Evolutionary conservation across 805 yeast genomes (phyloP).

Genomic region (Wickerhamiella cacticola): DNA sequence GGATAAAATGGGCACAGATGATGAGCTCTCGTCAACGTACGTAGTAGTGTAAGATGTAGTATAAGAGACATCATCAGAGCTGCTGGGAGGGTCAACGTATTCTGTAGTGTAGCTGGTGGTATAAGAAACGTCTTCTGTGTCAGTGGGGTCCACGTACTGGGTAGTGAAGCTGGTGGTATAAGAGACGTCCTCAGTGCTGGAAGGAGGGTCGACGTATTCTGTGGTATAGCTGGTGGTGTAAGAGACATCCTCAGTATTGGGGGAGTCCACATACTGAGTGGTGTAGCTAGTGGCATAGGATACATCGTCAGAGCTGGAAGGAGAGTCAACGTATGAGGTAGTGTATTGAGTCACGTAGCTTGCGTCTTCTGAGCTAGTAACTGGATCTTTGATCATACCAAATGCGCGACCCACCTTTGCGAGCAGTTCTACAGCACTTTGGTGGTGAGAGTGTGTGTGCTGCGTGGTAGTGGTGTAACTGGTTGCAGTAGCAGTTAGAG

Average conservation of each 20-base stretch:
- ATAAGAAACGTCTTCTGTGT: neutral
- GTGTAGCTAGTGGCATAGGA: neutral
- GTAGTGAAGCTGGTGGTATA: slow-evolving; percentile 1
- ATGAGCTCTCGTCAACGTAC: neutral
- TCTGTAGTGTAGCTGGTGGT: neutral
- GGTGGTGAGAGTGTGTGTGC: neutral
- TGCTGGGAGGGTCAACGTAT: neutral
- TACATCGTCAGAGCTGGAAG: neutral
- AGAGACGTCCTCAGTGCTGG: neutral
- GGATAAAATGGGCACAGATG: no score
- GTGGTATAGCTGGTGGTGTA: neutral
- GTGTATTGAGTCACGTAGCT: neutral
- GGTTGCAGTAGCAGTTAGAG: neutral
- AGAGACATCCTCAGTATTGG: neutral
- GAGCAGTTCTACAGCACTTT: neutral
- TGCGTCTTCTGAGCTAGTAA: slow-evolving; percentile 2
- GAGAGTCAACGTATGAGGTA: neutral
- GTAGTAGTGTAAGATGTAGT: slow-evolving; percentile 1
- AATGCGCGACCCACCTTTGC: neutral
- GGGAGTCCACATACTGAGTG: neutral
- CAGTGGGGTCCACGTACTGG: neutral
- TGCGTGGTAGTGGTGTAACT: slow-evolving; percentile 3
- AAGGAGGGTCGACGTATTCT: neutral
- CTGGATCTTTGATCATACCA: neutral
- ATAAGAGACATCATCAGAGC: neutral